Evolutionary conservation across 164 flowering plant species (phyloP), one percentile per base, ranked within the genome.

Genomic region (Annona cherimola): DNA sequence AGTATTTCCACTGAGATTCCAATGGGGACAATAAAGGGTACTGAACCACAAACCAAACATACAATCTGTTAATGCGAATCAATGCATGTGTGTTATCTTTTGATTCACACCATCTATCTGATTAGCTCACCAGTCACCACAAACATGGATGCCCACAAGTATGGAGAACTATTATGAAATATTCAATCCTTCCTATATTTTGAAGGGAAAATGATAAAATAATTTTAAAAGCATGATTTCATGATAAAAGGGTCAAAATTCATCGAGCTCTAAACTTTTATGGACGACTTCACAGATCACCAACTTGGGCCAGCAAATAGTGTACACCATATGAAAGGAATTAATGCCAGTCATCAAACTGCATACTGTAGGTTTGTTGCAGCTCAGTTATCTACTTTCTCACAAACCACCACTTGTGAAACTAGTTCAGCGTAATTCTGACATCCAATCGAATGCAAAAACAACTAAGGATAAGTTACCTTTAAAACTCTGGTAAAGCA

Each of bases 401-500:
- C 35, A 26, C 35, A 26, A 26, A 26, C 35, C 35, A 26, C 35
- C 1, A 26, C 35, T 26, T 26, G 35, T 26, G 35, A 26, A 26
- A 26, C 35, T 26, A 26, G 35, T 26, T 26, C 35, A 26, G 1
- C 35, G 35, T 26, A 26, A 26, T 26, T 26, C 35, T 26, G 35
- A 26, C 35, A 26, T 26, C 35, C 35, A 26, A 26, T 26, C 35
- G 1, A 26, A 26, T 26, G 35, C 35, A 26, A 26, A 26, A 26
- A 26, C 35, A 26, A 26, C 7, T 5, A 69, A 55, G 14, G 5
- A 46, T 16, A 45, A 59, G 61, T 4, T 67, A 91, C 99, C 96
- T 93, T 93, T 63, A 95, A 79, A 71, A 95, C 98, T 74, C 97
- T 86, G 40, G 99, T 95, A 72, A 90, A 95, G 80, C 98, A 95